A percentile compares a stretch with the other conserved stretches of the same genome.
phyloP scores from a whole-genome alignment of 192 early-diverging fungal genomes.

The Coemansia sp. region DNA sequence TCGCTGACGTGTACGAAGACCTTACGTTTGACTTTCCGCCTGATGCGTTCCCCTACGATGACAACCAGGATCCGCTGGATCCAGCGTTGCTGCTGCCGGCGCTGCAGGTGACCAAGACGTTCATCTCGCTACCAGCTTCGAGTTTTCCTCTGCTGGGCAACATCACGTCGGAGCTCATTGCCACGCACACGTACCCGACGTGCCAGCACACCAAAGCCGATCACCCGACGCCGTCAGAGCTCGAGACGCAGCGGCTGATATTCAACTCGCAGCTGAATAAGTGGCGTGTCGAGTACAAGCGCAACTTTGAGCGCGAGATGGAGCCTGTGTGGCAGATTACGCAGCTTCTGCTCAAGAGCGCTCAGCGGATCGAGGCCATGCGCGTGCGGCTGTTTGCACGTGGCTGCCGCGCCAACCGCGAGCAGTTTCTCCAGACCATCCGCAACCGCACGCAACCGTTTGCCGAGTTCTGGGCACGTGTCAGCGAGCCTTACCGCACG shows the following conservation, averaged over 20 bases:
- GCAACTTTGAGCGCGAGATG: conserved; percentile 59
- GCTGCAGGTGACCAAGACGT: conserved; percentile 62
- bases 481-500: conserved; percentile 47
- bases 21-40: conserved; percentile 52
- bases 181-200: conserved; percentile 67
- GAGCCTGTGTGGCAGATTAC: conserved; percentile 64
- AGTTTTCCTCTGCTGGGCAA: conserved; percentile 66
- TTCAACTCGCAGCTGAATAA: conserved; percentile 63
- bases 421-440: conserved; percentile 53
- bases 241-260: conserved; percentile 65
- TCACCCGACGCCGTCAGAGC: conserved; percentile 63
- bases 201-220: conserved; percentile 69
- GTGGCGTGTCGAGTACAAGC: conserved; percentile 56
- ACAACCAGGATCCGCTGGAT: conserved; percentile 60
- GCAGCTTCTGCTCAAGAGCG: conserved; percentile 53
- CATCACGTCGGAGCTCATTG: conserved; percentile 63
- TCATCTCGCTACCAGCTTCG: conserved; percentile 60
- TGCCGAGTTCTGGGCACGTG: conserved; percentile 54
- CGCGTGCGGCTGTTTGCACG: conserved; percentile 53
- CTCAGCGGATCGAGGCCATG: conserved; percentile 55
- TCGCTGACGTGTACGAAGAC: conserved; percentile 53
- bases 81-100: conserved; percentile 66
- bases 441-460: conserved; percentile 54
- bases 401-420: conserved; percentile 46
- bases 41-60: conserved; percentile 52